Base-by-base conservation (phyloP, 2,329 filamentous ascomycete genomes). In the Pestalotiopsis sp. region DNA sequence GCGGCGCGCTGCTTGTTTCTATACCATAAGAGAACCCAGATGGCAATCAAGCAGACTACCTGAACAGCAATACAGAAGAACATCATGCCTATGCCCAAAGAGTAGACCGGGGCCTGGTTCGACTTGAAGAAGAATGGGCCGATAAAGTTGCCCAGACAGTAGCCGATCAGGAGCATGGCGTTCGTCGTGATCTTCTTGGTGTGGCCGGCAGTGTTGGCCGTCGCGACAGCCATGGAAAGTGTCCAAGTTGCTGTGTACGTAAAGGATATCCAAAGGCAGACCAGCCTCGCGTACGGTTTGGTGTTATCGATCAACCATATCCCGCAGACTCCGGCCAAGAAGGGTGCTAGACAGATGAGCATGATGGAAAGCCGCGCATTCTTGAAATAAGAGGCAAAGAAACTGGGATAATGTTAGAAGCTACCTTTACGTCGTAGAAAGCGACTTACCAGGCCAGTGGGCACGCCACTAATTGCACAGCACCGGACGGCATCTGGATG, bases 161-260 rank as follows among this genome's bases (percentile, higher is more conserved):
- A 87, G 0, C 87, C 87, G 11, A 90, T 80, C 78, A 88, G 90
- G 2, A 90, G 81, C 68, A 88, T 84, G 1, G 86, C 88, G 25
- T 88, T 89, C n/a, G 88, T 88, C 31, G 90, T 85, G 60, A 90
- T 87, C 74, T 91, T 90, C 75, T 90, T 90, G 1, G 87, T 89
- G 70, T 89, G 87, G 0, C 88, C 88, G 1, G 81, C 83, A 0
- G 82, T 83, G 72, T 87, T 87, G 49, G 83, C 83, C 0, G 84
- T 76, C 1, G 73, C 69, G 0, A 78, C 41, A 2, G 73, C 69
- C 41, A 75, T 69, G 20, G 64, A 69, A 36, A 73, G 64, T 17
- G 66, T 70, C 64, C 66, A 71, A 4, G 66, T 66, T 1, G 66
- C 60, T 12, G 36, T 68, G n/a, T 66, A 67, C 36, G 61, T 57